Conservation (phyloP, 176 grass and related monocot genomes). For the Musa itinerans region DNA sequence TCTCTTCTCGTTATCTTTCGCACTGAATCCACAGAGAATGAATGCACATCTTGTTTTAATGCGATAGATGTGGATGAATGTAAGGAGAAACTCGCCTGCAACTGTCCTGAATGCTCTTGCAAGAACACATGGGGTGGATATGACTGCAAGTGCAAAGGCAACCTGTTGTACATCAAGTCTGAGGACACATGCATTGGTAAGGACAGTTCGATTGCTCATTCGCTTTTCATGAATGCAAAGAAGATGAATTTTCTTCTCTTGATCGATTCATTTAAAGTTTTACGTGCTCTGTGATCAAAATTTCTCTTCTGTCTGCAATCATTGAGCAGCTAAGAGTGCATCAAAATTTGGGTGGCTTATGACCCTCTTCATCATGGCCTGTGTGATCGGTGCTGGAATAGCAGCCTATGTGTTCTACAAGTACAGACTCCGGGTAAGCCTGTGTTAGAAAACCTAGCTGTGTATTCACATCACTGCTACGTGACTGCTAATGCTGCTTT, state of each 20-base stretch:
- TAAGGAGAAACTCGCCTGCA: constrained; percentile 60
- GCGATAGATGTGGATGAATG: constrained; percentile 73
- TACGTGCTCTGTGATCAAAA: too few relatives aligned
- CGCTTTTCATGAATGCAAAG: neutral
- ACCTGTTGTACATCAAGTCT: constrained; percentile 49
- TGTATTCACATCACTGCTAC: too few relatives aligned
- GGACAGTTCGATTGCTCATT: neutral
- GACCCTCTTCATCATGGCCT: constrained; percentile 44
- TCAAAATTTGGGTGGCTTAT: constrained; percentile 41
- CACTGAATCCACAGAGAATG: neutral
- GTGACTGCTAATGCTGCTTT: neutral
- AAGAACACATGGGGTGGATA: constrained; percentile 68
- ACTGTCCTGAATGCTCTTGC: constrained; percentile 64
- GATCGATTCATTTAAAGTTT: too few relatives aligned
- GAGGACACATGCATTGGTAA: constrained; percentile 86
- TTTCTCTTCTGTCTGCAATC: neutral
- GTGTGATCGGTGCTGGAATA: constrained; percentile 35
- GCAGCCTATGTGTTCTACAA: constrained; percentile 86
- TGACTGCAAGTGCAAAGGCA: constrained; percentile 66
- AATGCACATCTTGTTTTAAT: neutral
- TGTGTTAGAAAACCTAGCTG: neutral
- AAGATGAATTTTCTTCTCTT: too few relatives aligned
- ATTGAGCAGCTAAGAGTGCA: constrained; percentile 40
- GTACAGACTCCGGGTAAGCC: constrained; percentile 70
- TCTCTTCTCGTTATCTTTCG: neutral